phyloP scores from a whole-genome alignment of 2,329 filamentous ascomycete genomes.

The Colletotrichum shisoi region DNA sequence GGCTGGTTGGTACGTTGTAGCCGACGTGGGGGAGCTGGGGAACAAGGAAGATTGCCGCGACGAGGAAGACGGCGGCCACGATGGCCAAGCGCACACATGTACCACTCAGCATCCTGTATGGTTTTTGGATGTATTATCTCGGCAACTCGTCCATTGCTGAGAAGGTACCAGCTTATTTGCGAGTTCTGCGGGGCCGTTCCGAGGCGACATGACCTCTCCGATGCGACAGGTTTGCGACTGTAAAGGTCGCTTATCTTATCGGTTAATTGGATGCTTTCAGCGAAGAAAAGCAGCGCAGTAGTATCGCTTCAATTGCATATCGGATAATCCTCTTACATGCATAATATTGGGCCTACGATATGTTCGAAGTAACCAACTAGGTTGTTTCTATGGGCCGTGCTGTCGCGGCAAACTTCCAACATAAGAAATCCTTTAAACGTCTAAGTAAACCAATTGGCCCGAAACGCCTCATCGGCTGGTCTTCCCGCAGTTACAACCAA shows the following conservation, averaged over 20 bases:
- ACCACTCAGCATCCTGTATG: conserved; percentile 25
- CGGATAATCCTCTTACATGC: background rate
- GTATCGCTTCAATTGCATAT: background rate
- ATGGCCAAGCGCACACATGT: conserved; percentile 31
- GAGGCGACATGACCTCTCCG: conserved; percentile 21
- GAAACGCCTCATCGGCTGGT: background rate
- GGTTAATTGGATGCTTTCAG: background rate
- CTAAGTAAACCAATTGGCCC: too few relatives aligned
- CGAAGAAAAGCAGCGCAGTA: background rate
- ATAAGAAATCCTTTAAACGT: too few relatives aligned
- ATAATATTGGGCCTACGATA: background rate
- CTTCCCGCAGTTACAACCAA: background rate
- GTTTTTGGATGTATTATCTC: background rate
- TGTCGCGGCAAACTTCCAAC: too few relatives aligned
- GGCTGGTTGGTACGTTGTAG: conserved; percentile 15
- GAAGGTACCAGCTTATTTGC: background rate
- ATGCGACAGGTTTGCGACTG: conserved; percentile 14
- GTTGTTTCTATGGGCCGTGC: too few relatives aligned
- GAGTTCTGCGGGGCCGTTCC: background rate
- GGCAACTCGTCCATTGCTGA: conserved; percentile 9
- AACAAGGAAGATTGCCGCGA: conserved; percentile 35
- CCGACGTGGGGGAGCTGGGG: conserved; percentile 32
- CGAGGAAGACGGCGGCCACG: conserved; percentile 34
- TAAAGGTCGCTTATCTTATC: conserved; percentile 14
- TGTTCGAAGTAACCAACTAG: too few relatives aligned